These are phyloP conservation scores for Aspergillus carbonarius DNA, from an alignment of 2,329 filamentous ascomycete species.

Conservation along the genomic window DNA sequence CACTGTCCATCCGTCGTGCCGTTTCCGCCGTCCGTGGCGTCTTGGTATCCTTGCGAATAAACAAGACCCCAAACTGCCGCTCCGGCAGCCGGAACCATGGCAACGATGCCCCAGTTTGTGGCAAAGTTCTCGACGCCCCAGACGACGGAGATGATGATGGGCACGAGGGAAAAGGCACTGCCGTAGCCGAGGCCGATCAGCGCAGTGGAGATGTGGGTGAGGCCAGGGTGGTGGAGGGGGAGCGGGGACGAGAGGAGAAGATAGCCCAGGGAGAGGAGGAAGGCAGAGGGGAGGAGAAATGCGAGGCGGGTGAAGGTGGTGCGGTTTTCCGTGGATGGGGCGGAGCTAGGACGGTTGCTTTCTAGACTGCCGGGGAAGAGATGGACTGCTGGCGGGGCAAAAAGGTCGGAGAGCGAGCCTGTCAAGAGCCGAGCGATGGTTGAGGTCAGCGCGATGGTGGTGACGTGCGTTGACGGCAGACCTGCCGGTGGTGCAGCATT, in stretches of 20 bases:
- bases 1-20: constrained; percentile 60
- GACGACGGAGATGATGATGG: constrained; percentile 92
- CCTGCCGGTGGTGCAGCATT: constrained; percentile 53
- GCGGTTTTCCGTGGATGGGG: constrained; percentile 22
- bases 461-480: constrained; percentile 79
- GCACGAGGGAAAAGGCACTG: constrained; percentile 82
- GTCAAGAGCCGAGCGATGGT: constrained; percentile 88
- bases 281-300: constrained; percentile 74
- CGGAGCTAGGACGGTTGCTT: constrained; percentile 41
- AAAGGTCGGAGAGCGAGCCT: constrained; percentile 81
- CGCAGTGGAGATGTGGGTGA: constrained; percentile 83
- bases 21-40: constrained; percentile 42
- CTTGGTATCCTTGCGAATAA: constrained; percentile 62
- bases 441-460: constrained; percentile 84
- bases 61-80: constrained; percentile 87
- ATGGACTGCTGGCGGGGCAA: constrained; percentile 68
- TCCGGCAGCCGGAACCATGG: constrained; percentile 83
- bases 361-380: constrained; percentile 54
- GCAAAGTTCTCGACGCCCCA: constrained; percentile 99
- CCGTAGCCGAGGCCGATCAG: constrained; percentile 90
- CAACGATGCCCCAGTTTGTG: constrained; percentile 95
- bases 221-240: constrained; percentile 71
- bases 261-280: constrained; percentile 73
- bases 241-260: constrained; percentile 75
- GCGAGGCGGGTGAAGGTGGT: constrained; percentile 72